Evolutionary conservation across 768 basidiomycete genomes (phyloP).

Genomic region (Trametes villosa): DNA sequence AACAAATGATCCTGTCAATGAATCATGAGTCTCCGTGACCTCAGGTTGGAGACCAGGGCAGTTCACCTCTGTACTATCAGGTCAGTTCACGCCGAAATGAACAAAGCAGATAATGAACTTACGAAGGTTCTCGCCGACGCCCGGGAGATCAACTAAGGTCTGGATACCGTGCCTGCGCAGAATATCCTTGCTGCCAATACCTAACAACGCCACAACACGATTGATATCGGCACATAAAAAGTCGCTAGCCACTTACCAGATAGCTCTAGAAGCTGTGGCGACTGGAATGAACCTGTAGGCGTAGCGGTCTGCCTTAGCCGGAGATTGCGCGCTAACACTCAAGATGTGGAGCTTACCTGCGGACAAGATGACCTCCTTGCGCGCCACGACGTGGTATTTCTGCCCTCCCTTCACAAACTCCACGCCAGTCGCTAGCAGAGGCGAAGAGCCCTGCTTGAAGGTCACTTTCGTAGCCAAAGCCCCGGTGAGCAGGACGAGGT

Average conservation of each 20-base stretch:
- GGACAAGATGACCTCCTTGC: conserved; percentile 16
- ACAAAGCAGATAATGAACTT: too few species aligned
- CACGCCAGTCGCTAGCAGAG: conserved; percentile 7
- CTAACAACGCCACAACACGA: background rate
- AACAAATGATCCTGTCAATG: conserved; percentile 13
- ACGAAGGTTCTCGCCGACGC: conserved; percentile 18
- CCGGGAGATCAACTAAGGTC: conserved; percentile 3
- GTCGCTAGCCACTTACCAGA: too few species aligned
- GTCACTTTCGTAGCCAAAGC: background rate
- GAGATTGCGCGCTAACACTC: background rate
- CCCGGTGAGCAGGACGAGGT: conserved; percentile 9
- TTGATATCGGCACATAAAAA: too few species aligned
- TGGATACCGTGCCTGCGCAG: conserved; percentile 7
- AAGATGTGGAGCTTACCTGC: too few species aligned
- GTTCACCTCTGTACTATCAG: too few species aligned
- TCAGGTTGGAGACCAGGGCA: too few species aligned
- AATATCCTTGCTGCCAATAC: conserved; percentile 8
- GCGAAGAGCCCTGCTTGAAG: background rate
- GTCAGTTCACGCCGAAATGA: too few species aligned
- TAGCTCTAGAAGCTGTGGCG: conserved; percentile 13
- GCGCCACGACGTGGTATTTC: background rate
- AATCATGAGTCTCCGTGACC: too few species aligned
- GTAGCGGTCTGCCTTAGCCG: too few species aligned
- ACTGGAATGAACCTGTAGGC: conserved; percentile 1
- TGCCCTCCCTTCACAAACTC: conserved; percentile 4